phyloP scores from a whole-genome alignment of 306 rosid genomes.

The Aeschynomene evenia region DNA sequence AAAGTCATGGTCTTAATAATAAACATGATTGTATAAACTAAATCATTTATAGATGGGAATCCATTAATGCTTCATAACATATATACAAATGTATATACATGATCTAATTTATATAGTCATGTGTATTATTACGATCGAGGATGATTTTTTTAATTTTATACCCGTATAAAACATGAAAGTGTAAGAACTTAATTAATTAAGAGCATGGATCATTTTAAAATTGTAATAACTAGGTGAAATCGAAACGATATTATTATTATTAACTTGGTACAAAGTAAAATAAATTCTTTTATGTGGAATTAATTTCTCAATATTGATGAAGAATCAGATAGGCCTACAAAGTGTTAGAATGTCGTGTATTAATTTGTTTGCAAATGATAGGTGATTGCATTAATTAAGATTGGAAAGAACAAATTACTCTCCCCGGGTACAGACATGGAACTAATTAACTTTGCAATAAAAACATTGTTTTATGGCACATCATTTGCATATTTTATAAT shows the following conservation, averaged over 20 bases:
- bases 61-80: neutral
- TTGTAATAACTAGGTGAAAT: neutral
- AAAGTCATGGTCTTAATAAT: neutral
- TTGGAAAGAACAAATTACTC: neutral
- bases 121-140: neutral
- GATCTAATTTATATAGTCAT: neutral
- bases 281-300: neutral
- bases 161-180: neutral
- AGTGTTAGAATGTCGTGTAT: constrained; percentile 7
- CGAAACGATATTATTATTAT: neutral
- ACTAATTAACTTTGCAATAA: constrained; percentile 13
- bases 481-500: constrained; percentile 11
- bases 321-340: neutral
- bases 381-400: neutral
- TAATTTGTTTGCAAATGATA: neutral
- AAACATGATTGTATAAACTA: neutral
- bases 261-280: neutral
- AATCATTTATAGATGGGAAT: neutral
- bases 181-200: neutral
- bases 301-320: neutral
- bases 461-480: constrained; percentile 25
- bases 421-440: neutral
- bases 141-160: too few relatives aligned
- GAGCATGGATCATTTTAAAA: neutral
- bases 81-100: neutral